phyloP scores from a whole-genome alignment of 2,329 filamentous ascomycete species.

The Aureobasidium sp. region DNA sequence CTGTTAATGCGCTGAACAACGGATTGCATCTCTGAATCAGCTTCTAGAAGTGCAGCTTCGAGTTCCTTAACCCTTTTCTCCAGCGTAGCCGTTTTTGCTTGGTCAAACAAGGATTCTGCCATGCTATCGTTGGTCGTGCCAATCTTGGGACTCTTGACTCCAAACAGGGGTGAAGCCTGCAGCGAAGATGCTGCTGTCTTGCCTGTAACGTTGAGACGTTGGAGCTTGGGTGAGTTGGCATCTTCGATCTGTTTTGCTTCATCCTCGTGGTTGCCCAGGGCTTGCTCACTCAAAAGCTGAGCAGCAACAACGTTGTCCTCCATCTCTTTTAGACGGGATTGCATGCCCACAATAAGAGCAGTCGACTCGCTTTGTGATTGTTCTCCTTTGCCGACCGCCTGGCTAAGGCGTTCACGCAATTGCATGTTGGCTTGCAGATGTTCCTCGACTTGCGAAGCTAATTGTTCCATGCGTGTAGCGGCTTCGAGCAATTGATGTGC shows the following conservation, averaged over 20 bases:
- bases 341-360: slow-evolving; percentile 74
- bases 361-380: slow-evolving; percentile 73
- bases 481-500: slow-evolving; percentile 66
- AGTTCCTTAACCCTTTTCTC: slow-evolving; percentile 75
- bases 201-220: slow-evolving; percentile 54
- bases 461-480: slow-evolving; percentile 68
- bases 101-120: slow-evolving; percentile 15
- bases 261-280: slow-evolving; percentile 75
- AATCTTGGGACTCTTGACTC: slow-evolving; percentile 51
- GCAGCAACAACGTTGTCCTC: slow-evolving; percentile 79
- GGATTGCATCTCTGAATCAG: slow-evolving; percentile 76
- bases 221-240: slow-evolving; percentile 68
- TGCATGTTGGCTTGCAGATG: slow-evolving; percentile 73
- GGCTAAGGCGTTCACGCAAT: slow-evolving; percentile 67
- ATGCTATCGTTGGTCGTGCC: slow-evolving; percentile 56
- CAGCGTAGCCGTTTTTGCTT: slow-evolving; percentile 2
- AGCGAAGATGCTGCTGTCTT: slow-evolving; percentile 54
- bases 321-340: slow-evolving; percentile 69
- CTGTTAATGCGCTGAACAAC: slow-evolving; percentile 76
- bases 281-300: slow-evolving; percentile 80
- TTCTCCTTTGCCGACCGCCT: slow-evolving; percentile 78
- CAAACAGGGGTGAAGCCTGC: slow-evolving; percentile 39
- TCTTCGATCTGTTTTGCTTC: slow-evolving; percentile 72
- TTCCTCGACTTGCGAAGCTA: slow-evolving; percentile 69
- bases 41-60: slow-evolving; percentile 69